Evolutionary conservation across 768 basidiomycete species (phyloP).

Genomic region (Leccinum uliginosum): DNA sequence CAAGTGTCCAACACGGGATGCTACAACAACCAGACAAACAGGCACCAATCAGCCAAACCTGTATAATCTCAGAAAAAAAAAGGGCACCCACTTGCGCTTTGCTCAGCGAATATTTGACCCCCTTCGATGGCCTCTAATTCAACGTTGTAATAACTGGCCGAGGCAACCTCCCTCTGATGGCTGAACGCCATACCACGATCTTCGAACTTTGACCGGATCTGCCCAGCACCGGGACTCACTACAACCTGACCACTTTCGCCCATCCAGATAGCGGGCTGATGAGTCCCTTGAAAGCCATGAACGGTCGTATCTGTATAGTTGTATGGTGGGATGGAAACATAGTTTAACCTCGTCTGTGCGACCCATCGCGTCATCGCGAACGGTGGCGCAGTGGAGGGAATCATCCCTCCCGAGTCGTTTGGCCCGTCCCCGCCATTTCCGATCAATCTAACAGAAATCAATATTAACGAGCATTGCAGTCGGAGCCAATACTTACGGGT

Average conservation of each 20-base stretch:
- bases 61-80: not conserved
- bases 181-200: constrained; percentile 52
- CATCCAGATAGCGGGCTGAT: constrained; percentile 90
- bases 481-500: constrained; percentile 35
- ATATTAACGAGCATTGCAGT: not conserved
- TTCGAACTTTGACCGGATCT: constrained; percentile 51
- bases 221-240: constrained; percentile 53
- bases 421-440: constrained; percentile 72
- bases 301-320: constrained; percentile 57
- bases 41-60: constrained; percentile 1
- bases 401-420: constrained; percentile 73
- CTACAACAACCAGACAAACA: constrained; percentile 31
- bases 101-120: constrained; percentile 51
- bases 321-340: constrained; percentile 68
- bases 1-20: constrained; percentile 72
- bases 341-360: constrained; percentile 73
- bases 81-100: constrained; percentile 52
- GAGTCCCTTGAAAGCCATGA: constrained; percentile 75
- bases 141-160: constrained; percentile 54
- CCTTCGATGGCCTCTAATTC: constrained; percentile 49
- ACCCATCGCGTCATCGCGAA: constrained; percentile 89
- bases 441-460: constrained; percentile 41
- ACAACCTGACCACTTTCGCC: constrained; percentile 67
- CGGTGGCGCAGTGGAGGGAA: constrained; percentile 71
- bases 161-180: constrained; percentile 50